Base-by-base conservation (phyloP, 306 rosid genomes). In the Cicer yamashitae region DNA sequence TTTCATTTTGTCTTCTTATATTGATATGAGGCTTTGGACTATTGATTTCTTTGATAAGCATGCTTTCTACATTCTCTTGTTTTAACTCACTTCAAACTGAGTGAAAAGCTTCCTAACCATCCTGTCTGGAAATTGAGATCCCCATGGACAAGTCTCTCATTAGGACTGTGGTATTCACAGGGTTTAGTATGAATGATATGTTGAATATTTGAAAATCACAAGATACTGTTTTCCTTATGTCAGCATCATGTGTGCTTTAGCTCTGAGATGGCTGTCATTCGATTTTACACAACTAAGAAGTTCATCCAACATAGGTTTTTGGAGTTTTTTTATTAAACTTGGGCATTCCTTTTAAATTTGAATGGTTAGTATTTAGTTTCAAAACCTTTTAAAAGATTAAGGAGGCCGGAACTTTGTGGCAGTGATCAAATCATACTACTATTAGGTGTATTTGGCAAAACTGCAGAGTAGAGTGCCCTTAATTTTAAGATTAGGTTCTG, bases 221-320 rank as follows among this genome's bases (percentile, higher is more conserved):
- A 3, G 47, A 47, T 44, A 22, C 15, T 60, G 10, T 11, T 30
- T n/a, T 39, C 38, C 17, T 7, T 6, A 14, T 46, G 40, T 34
- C 20, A 7, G 67, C 11, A 1, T 18, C 46, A 54, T 43, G n/a
- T 43, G 66, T 65, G 50, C 54, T 56, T 58, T 7, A 45, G 57
- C 60, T 54, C 10, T 8, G 11, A 77, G 59, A 56, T 5, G 60
- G 48, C 13, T 25, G 12, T 45, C 7, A 5, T 56, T 76, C 68
- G 61, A 18, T 45, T 77, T 17, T 46, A 58, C 45, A 46, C 51
- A 44, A 71, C 74, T 11, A 64, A 77, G 75, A 15, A 14, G 75
- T 47, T 18, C 45, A 8, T 37, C 54, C 22, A 7, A 47, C 65
- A n/a, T 25, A 25, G 67, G 39, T 53, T 43, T 50, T 67, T 54